Base-by-base conservation (phyloP, 2,329 filamentous ascomycete species). In the Dothiorella sarmentorum region DNA sequence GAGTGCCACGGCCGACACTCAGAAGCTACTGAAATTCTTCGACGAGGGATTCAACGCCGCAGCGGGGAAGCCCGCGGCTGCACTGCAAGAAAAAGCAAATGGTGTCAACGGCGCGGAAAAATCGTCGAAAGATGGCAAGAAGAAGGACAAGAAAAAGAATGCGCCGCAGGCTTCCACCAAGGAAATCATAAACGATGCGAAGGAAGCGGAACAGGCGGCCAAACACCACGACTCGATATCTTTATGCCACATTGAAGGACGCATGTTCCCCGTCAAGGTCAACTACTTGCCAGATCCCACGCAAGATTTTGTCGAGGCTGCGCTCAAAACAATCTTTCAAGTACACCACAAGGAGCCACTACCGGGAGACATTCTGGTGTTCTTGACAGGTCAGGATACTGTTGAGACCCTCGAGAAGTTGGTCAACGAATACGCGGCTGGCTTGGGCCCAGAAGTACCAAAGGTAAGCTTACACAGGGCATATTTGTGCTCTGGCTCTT, bases 1-100 rank as follows among this genome's bases (percentile, higher is more conserved):
- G 94, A 97, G 92, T 80, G 94, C 94, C 51, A 99, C 94, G 6
- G 90, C 91, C 35, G 90, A 97, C 71, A 86, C 96, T 60, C 87
- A 93, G 61, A 85, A 82, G 58, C 85, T 97, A 29, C 80, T 84
- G 42, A 77, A 78, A 0, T 97, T 96, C 71, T 97, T 97, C 63
- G 74, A 75, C n/a, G 61, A 69, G 6, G 62, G 66, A 2, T 60
- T 60, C 44, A 24, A 56, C 18, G 40, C 56, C 24, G 40, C 29
- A 4, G 35, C 37, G n/a, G 44, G 44, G 3, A 53, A 40, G 24
- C 29, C 22, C 35, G 60, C 53, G n/a, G 9, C 13, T 7, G 18
- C 24, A 3, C 3, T 17, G 11, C 17, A 49, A 10, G 37, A 9
- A 4, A 40, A 35, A n/a, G 7, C 38, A 0, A n/a, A 13, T 26